Conservation (phyloP, 2,329 filamentous ascomycete genomes). For the Davidsoniella eucalypti region DNA sequence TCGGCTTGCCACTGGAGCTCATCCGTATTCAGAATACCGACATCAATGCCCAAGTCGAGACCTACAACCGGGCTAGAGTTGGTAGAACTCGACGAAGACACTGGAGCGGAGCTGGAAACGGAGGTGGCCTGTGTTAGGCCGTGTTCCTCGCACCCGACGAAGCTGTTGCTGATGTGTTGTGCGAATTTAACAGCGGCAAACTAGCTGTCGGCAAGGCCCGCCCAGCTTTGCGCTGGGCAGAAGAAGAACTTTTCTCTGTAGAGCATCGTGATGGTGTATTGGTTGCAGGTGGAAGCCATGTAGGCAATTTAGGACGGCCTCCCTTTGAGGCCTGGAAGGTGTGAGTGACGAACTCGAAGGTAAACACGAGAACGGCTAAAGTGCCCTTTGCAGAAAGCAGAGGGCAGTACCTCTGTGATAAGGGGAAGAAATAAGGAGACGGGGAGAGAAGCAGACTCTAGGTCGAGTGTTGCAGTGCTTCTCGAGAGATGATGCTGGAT, state of each 20-base stretch:
- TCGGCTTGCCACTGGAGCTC: slow-evolving; percentile 3
- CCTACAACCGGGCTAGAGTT: slow-evolving; percentile 9
- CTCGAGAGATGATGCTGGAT: slow-evolving; percentile 5
- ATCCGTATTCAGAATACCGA: neutral
- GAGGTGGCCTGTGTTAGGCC: slow-evolving; percentile 1
- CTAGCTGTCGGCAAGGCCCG: neutral
- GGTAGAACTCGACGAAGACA: neutral
- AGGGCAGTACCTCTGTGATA: slow-evolving; percentile 9
- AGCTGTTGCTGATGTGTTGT: neutral
- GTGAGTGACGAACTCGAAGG: slow-evolving; percentile 7
- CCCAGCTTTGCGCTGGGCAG: slow-evolving; percentile 4
- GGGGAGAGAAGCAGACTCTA: neutral
- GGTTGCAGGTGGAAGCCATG: slow-evolving; percentile 1
- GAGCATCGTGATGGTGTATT: neutral
- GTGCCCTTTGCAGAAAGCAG: slow-evolving; percentile 10
- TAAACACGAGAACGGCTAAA: slow-evolving; percentile 10
- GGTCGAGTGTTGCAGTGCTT: neutral
- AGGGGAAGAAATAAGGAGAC: neutral
- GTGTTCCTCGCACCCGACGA: neutral
- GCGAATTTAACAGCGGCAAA: neutral
- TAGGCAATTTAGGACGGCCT: slow-evolving; percentile 10
- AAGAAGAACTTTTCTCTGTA: neutral
- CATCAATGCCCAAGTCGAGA: slow-evolving; percentile 5
- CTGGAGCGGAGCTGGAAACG: neutral
- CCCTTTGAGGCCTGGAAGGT: slow-evolving; percentile 6